Evolutionary conservation across 2,329 filamentous ascomycete genomes (phyloP), one percentile per base, ranked within the genome.

Genomic region (Diplodia intermedia): DNA sequence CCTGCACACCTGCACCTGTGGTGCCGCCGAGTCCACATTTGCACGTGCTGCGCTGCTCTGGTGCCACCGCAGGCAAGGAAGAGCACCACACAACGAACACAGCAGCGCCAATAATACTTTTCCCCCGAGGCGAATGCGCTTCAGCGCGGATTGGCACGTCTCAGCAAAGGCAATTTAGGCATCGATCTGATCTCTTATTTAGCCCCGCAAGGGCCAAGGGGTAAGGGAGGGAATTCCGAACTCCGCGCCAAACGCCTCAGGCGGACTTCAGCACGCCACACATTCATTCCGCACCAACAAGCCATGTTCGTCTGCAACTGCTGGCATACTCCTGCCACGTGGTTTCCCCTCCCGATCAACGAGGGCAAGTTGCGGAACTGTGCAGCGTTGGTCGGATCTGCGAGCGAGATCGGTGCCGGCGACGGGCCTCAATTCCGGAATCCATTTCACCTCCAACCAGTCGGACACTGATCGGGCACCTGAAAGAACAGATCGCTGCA

Each of bases 151-250:
- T 26, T n/a, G 47, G 26, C 47, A 31, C 60, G 60, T 63, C 47
- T 63, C 60, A 63, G 31, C 15, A 23, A 52, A 36, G 20, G 29
- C 47, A 63, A 52, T 52, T 52, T 38, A 52, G 57, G 47, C 47
- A 36, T 31, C 60, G n/a, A 52, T 52, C 29, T 43, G 47, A 26
- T 33, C 47, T 26, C 2, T 52, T n/a, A 4, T 63, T 49, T 31
- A 49, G 23, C 60, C 20, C 60, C 43, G 60, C 60, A 63, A 26
- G 60, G 60, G 6, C 47, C 60, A 52, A 52, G 60, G 60, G 60
- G 60, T 38, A 52, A 52, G 38, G 60, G 60, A 63, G 60, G 31
- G n/a, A 63, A 63, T 31, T 63, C 60, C 60, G 60, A 63, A 63
- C 47, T 63, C 60, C 60, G 60, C 8, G 26, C 29, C 29, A 2